Conservation (phyloP, 805 yeast genomes). For the Wickerhamomyces chambardii region DNA sequence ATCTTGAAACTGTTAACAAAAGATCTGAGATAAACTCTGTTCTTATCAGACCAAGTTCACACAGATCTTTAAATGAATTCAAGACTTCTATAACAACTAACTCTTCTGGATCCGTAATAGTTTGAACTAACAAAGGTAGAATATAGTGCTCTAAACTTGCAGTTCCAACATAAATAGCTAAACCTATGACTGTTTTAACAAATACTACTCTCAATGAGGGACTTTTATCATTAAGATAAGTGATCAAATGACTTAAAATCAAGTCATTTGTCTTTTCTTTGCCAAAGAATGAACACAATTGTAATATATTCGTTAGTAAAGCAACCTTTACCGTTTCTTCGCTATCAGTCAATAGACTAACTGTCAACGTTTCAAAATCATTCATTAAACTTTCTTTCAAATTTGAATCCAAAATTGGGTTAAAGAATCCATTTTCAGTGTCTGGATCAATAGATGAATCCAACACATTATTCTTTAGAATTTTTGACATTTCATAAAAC, state of each 20-base stretch:
- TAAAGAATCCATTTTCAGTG: slow-evolving; percentile 28
- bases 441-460: slow-evolving; percentile 32
- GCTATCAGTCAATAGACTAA: slow-evolving; percentile 60
- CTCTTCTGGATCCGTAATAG: slow-evolving; percentile 79
- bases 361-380: slow-evolving; percentile 58
- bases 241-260: slow-evolving; percentile 81
- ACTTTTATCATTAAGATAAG: slow-evolving; percentile 79
- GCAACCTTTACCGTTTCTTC: slow-evolving; percentile 61
- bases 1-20: slow-evolving; percentile 37
- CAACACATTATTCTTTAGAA: slow-evolving; percentile 30
- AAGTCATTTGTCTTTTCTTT: slow-evolving; percentile 84
- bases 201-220: slow-evolving; percentile 60
- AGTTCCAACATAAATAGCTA: slow-evolving; percentile 77
- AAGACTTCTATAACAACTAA: slow-evolving; percentile 67
- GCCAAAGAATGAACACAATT: slow-evolving; percentile 76
- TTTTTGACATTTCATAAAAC: slow-evolving; percentile 53
- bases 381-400: slow-evolving; percentile 35
- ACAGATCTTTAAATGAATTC: slow-evolving; percentile 44
- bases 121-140: slow-evolving; percentile 76
- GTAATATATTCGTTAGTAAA: slow-evolving; percentile 60
- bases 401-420: slow-evolving; percentile 21
- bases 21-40: slow-evolving; percentile 46
- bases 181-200: slow-evolving; percentile 59
- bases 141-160: slow-evolving; percentile 81
- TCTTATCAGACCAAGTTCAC: slow-evolving; percentile 46